Evolutionary conservation across 2,329 filamentous ascomycete genomes (phyloP).

Genomic region (Amylocarpus encephaloides): DNA sequence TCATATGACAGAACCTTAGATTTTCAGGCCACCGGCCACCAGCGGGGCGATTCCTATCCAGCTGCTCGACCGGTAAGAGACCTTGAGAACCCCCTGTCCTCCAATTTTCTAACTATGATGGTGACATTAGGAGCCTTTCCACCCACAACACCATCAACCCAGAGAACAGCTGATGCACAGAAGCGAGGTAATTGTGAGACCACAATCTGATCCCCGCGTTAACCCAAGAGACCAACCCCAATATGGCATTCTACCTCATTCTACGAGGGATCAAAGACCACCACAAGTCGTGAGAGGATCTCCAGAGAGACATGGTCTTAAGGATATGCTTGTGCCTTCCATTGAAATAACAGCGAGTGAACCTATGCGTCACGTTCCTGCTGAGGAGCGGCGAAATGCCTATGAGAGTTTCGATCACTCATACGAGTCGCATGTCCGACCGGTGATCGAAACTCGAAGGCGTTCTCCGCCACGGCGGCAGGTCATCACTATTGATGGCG

Average conservation of each 20-base stretch:
- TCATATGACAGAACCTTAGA: background rate
- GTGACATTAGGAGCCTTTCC: conserved; percentile 16
- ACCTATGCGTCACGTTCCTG: conserved; percentile 13
- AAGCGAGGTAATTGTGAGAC: conserved; percentile 26
- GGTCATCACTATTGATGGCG: conserved; percentile 30
- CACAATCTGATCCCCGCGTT: conserved; percentile 20
- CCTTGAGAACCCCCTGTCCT: too few species aligned
- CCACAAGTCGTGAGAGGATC: conserved; percentile 28
- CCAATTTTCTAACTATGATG: conserved; percentile 6
- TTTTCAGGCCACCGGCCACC: background rate
- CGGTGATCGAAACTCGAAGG: conserved; percentile 15
- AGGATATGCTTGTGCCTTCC: conserved; percentile 31
- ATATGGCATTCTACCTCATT: conserved; percentile 14
- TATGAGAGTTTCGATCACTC: conserved; percentile 12
- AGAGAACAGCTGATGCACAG: conserved; percentile 11
- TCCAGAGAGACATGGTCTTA: conserved; percentile 22
- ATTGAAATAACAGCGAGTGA: conserved; percentile 29
- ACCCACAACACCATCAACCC: conserved; percentile 15
- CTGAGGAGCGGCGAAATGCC: conserved; percentile 17
- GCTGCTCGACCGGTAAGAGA: conserved; percentile 5
- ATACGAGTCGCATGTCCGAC: conserved; percentile 18
- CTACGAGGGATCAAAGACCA: conserved; percentile 18
- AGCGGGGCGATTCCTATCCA: background rate
- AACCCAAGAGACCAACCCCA: conserved; percentile 16
- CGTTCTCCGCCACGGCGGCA: conserved; percentile 22